Percentiles rank a stretch among this genome's conserved stretches.
Conservation (phyloP, 192 early-diverging fungal species). For the Coemansia sp. region DNA sequence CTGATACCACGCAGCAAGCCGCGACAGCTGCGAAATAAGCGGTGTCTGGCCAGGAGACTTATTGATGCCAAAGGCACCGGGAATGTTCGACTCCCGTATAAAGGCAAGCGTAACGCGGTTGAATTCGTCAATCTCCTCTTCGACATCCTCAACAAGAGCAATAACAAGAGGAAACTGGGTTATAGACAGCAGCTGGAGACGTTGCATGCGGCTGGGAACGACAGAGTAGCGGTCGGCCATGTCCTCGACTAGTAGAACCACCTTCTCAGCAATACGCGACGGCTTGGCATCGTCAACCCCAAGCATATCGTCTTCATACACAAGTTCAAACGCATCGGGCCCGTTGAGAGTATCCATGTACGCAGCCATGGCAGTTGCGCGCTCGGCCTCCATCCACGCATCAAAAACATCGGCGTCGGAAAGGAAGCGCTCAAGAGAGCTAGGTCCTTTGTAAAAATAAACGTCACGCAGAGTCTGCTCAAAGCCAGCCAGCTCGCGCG, state of each 20-base stretch:
- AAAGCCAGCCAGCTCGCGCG: slow-evolving; percentile 66
- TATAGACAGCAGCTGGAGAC: slow-evolving; percentile 59
- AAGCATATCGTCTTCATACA: slow-evolving; percentile 55
- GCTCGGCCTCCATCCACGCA: slow-evolving; percentile 72
- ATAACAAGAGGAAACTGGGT: slow-evolving; percentile 66
- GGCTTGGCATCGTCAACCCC: slow-evolving; percentile 59
- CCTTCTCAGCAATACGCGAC: slow-evolving; percentile 61
- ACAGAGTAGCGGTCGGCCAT: slow-evolving; percentile 63
- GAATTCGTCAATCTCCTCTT: slow-evolving; percentile 50
- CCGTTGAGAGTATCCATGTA: slow-evolving; percentile 66
- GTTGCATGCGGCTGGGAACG: slow-evolving; percentile 61
- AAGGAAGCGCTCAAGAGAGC: slow-evolving; percentile 57
- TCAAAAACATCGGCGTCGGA: slow-evolving; percentile 60
- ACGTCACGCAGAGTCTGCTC: slow-evolving; percentile 67
- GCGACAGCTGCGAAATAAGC: slow-evolving; percentile 30
- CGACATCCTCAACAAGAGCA: slow-evolving; percentile 55
- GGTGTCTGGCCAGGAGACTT: slow-evolving; percentile 15
- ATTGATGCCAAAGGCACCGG: neutral
- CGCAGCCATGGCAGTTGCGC: slow-evolving; percentile 59
- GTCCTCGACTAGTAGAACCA: slow-evolving; percentile 64
- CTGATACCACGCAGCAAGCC: slow-evolving; percentile 47
- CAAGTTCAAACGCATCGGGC: slow-evolving; percentile 63
- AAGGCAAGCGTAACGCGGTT: slow-evolving; percentile 54
- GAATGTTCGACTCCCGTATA: slow-evolving; percentile 30
- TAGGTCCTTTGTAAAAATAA: slow-evolving; percentile 53